Base-by-base conservation (phyloP, 2,329 filamentous ascomycete genomes). In the Cladobotryum protrusum region DNA sequence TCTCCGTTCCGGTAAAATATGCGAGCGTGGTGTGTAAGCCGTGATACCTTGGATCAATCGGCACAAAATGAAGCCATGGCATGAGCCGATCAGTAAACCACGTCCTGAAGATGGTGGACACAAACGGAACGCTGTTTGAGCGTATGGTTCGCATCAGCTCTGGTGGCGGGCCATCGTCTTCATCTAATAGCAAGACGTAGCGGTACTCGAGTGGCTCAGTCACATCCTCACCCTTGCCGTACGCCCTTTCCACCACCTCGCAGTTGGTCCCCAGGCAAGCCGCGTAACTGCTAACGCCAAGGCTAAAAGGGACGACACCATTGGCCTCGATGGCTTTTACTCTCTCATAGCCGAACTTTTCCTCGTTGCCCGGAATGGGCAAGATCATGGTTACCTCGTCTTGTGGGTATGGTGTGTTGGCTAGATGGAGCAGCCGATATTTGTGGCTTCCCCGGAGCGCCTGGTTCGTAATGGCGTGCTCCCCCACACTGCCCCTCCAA, bases 51-150 rank as follows among this genome's bases (percentile, higher is more conserved):
- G 85, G 57, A 62, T 93, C 88, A 14, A 91, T 68, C 8, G 89
- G 89, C 2, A 92, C 83, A 59, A 89, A 93, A 63, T 95, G 88
- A 41, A 84, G 71, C 88, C 88, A 95, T 0, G 88, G 80, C 51
- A 76, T 78, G 14, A 93, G 67, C 5, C 89, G 79, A 45, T 84
- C 82, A 52, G 87, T 85, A 66, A 85, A 88, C 89, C 89, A 95
- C 61, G 89, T 82, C 19, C 82, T 78, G 66, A 91, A 92, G 6
- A 92, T 72, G 0, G 82, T 82, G 1, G 81, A 79, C 56, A 89
- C 76, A 61, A 93, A 81, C 0, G 87, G 86, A 5, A 90, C 73
- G 43, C 78, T 83, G 54, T 72, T 72, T 14, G 85, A 88, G 43
- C 78, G 77, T 5, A 93, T 64, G 51, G 85, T 83, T 0, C 79